phyloP scores from a whole-genome alignment of 2,329 filamentous ascomycete species.

The Exophiala spinifera region DNA sequence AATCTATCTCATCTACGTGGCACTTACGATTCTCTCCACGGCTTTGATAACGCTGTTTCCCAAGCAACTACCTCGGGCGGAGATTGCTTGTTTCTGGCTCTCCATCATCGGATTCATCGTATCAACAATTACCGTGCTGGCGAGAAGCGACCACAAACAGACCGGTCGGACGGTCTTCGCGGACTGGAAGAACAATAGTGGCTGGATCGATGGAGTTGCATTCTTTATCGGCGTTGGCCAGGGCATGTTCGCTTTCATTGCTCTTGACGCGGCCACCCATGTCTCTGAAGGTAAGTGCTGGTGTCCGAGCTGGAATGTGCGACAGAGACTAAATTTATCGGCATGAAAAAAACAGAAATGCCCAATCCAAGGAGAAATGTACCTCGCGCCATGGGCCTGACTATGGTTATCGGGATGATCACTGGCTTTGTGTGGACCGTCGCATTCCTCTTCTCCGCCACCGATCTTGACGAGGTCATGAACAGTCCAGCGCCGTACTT shows the following conservation, averaged over 20 bases:
- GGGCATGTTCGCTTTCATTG: constrained; percentile 35
- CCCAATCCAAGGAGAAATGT: constrained; percentile 24
- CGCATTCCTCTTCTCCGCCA: constrained; percentile 23
- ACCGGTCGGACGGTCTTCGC: constrained; percentile 52
- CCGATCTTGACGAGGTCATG: constrained; percentile 18
- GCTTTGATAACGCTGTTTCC: constrained; percentile 18
- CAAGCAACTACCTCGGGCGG: constrained; percentile 13
- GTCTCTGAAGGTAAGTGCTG: constrained; percentile 16
- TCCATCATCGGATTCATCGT: constrained; percentile 27
- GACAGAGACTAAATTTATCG: constrained; percentile 5
- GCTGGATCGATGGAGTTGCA: constrained; percentile 64
- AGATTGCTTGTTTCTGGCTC: constrained; percentile 22
- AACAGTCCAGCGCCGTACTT: constrained; percentile 23
- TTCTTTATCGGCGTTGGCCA: constrained; percentile 40
- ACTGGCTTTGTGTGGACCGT: constrained; percentile 25
- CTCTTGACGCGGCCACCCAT: constrained; percentile 29
- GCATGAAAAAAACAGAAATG: constrained; percentile 12
- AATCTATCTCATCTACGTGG: constrained; percentile 28
- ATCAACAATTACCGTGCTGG: constrained; percentile 32
- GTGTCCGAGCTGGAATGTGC: background rate
- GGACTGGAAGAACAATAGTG: constrained; percentile 64
- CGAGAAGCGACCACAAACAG: constrained; percentile 20
- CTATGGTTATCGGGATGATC: constrained; percentile 26
- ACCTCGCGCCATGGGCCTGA: constrained; percentile 26
- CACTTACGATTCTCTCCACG: constrained; percentile 12